Evolutionary conservation across 2,329 filamentous ascomycete species (phyloP).

Genomic region (Amphichorda felina): DNA sequence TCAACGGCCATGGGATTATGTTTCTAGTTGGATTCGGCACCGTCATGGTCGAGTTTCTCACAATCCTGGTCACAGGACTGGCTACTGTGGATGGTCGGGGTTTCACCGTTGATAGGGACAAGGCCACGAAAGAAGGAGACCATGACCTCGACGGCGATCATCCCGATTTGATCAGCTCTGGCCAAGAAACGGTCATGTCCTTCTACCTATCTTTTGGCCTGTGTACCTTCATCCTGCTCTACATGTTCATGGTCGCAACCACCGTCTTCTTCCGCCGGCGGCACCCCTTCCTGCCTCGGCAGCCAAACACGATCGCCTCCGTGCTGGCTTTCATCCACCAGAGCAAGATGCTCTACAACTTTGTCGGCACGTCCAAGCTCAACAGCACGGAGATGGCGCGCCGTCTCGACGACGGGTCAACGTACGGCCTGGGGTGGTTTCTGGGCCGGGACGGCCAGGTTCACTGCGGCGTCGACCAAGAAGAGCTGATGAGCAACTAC

Average conservation of each 20-base stretch:
- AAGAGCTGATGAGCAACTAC: constrained; percentile 55
- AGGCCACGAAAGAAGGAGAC: constrained; percentile 3
- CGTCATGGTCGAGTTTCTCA: constrained; percentile 62
- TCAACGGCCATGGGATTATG: constrained; percentile 54
- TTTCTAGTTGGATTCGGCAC: constrained; percentile 59
- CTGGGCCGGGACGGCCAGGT: constrained; percentile 57
- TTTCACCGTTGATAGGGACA: constrained; percentile 27
- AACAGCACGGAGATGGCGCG: constrained; percentile 49
- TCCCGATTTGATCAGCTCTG: constrained; percentile 27
- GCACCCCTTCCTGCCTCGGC: constrained; percentile 61
- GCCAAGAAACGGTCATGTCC: constrained; percentile 48
- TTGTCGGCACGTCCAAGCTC: constrained; percentile 57
- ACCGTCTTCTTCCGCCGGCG: constrained; percentile 51
- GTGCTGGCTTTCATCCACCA: constrained; percentile 71
- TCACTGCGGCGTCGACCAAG: constrained; percentile 69
- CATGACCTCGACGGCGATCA: constrained; percentile 3
- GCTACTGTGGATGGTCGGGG: constrained; percentile 51
- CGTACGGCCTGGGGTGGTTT: constrained; percentile 71
- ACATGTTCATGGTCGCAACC: constrained; percentile 47
- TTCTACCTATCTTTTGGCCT: constrained; percentile 56
- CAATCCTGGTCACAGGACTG: constrained; percentile 55
- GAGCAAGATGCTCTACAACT: constrained; percentile 67
- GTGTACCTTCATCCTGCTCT: constrained; percentile 51
- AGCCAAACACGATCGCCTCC: constrained; percentile 67
- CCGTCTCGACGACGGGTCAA: constrained; percentile 45